Evolutionary conservation across 83 land plant species (phyloP).

Genomic region (Thuja plicata): DNA sequence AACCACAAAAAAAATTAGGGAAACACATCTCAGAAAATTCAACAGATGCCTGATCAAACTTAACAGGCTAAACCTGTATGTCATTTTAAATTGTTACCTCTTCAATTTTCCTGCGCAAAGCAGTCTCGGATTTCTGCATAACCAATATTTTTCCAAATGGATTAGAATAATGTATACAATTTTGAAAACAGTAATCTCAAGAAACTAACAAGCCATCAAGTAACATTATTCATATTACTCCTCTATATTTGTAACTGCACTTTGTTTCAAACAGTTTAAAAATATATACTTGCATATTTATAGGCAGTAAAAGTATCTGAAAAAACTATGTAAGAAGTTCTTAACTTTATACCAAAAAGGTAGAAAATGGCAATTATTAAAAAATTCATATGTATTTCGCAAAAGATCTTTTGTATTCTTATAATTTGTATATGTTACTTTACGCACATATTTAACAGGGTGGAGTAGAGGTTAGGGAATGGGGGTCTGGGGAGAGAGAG

Average conservation of each 20-base stretch:
- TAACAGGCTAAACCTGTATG: background rate
- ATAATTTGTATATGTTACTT: too few species aligned
- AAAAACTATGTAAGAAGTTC: background rate
- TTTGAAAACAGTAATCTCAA: background rate
- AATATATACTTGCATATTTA: background rate
- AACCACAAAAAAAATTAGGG: background rate
- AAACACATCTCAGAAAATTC: background rate
- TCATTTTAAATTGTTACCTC: constrained; percentile 23
- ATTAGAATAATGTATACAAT: background rate
- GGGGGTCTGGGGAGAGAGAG: too few species aligned
- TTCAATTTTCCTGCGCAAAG: constrained; percentile 30
- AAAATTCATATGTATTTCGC: background rate
- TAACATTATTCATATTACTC: background rate
- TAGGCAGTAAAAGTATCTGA: background rate
- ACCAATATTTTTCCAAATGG: background rate
- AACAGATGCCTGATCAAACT: background rate
- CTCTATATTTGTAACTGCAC: background rate
- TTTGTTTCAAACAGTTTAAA: background rate
- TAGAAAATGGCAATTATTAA: background rate
- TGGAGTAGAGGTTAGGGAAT: background rate
- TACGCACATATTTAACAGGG: too few species aligned
- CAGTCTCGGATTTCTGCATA: constrained; percentile 35
- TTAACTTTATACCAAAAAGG: background rate
- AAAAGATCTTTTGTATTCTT: background rate
- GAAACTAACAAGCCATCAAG: background rate